Conservation (phyloP, 768 basidiomycete genomes). For the Boletus edulis region DNA sequence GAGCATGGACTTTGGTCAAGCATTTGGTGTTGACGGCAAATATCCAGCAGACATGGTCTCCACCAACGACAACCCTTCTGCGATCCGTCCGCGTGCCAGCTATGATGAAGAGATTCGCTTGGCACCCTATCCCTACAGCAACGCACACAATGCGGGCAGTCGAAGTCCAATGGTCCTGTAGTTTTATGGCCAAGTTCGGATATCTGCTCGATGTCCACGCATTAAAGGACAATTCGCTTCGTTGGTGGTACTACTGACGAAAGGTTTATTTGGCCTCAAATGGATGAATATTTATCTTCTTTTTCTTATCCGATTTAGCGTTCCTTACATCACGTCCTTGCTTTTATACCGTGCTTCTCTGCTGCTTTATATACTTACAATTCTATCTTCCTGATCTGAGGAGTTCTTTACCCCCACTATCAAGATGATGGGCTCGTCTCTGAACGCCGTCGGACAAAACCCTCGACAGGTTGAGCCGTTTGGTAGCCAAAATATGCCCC, state of each 20-base stretch:
- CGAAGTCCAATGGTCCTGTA: conserved; percentile 3
- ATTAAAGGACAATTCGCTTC: neutral
- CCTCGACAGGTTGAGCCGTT: conserved; percentile 2
- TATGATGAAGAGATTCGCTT: conserved; percentile 42
- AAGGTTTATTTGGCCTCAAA: neutral
- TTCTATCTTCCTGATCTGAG: neutral
- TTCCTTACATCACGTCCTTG: neutral
- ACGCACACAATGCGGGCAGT: conserved; percentile 8
- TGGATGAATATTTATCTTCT: neutral
- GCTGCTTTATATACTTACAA: neutral
- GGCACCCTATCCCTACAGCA: conserved; percentile 34
- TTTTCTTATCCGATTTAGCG: neutral
- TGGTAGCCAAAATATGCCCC: conserved; percentile 16
- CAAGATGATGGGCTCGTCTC: conserved; percentile 10
- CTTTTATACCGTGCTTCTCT: neutral
- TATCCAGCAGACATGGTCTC: conserved; percentile 9
- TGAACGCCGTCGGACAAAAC: conserved; percentile 6
- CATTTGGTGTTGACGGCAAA: conserved; percentile 35
- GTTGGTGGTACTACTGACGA: neutral
- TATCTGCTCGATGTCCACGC: neutral
- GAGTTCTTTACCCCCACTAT: neutral
- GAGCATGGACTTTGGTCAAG: conserved; percentile 37
- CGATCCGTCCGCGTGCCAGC: conserved; percentile 23
- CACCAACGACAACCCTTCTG: conserved; percentile 5
- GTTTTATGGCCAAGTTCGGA: neutral